Base-by-base conservation (phyloP, 1,139 yeast genomes). In the Candida tropicalis region DNA sequence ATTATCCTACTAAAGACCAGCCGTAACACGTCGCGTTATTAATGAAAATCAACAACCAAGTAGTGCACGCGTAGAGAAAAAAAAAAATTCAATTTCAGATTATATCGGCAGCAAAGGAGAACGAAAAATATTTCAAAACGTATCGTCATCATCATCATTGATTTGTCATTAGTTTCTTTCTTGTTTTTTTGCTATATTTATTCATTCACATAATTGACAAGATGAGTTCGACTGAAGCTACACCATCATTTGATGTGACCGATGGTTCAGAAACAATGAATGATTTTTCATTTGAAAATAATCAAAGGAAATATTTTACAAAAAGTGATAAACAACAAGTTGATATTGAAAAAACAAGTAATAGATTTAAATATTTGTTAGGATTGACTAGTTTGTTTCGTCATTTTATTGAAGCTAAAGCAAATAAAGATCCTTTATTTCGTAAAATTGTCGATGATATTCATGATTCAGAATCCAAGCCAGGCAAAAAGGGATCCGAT, bases 301-400 rank as follows among this genome's bases (percentile, higher is more conserved):
- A 46, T 23, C 48, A 43, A 32, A 31, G 40, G 6, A 59, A 62
- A 40, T 81, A 81, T 58, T 75, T 81, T 51, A 75, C 76, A 11
- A 65, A 66, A 25, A 68, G 77, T 10, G 75, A 69, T n/a, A 76
- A 76, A 51, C 71, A 70, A 38, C 60, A 59, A 37, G 72, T 81
- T 50, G 73, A 80, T 51, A 72, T 79, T 9, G 73, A 71, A 31
- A 79, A 77, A 39, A 81, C 87, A 0, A 75, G 79, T 8, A 77
- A 79, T 52, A 66, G 91, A 53, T 85, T 84, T 63, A 78, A 77
- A 51, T 82, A 85, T 57, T 67, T 86, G 35, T 62, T 86, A 34
- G 84, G 87, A 0, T 63, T 86, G 38, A 84, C 93, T 0, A 81
- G 77, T 28, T 66, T 86, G 38, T 86, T 86, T 60, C 77, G 81